Evolutionary conservation across 2,329 filamentous ascomycete species (phyloP), one percentile per base, ranked within the genome.

Genomic region (Diaporthe australafricana): DNA sequence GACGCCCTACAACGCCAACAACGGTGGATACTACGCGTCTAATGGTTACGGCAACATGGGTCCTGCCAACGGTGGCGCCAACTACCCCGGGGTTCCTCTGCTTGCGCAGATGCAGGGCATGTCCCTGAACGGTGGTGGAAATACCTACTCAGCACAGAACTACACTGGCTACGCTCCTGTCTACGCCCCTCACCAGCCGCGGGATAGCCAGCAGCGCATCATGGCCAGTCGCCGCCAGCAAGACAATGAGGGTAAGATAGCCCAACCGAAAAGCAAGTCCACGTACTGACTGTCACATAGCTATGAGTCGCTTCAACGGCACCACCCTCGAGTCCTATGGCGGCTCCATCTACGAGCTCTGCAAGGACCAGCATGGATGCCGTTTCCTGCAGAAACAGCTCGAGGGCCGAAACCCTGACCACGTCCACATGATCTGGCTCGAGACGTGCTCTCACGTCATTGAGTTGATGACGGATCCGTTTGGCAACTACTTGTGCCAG

Each of bases 401-500:
- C 6, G 96, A 99, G 84, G 96, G 97, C 79, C 93, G 93, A 77
- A 91, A 92, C 76, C 89, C 92, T 6, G 92, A 96, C 35, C 90
- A 97, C 78, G 89, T 98, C 66, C 93, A 97, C 81, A 91, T 95
- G 86, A 98, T 99, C 81, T 99, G 97, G 87, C 87, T 92, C 38
- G 96, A 99, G 86, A 98, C 95, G 68, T 94, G 96, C 80, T 89
- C 93, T 79, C 95, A 98, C 81, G 95, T 99, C 77, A 92, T 97
- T 75, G 96, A 99, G 85, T 88, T 99, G 75, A 99, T 99, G 96
- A 98, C 95, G 73, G 96, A 99, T 83, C 96, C 96, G 12, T 99
- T 99, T 82, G 96, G 96, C 81, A 99, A 99, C 87, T 99, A 99
- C 83, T 91, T 99, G 76, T 98, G 96, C 87, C 96, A 99, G 87